Conservation (phyloP, 192 early-diverging fungal genomes). For the Entomortierella parvispora region DNA sequence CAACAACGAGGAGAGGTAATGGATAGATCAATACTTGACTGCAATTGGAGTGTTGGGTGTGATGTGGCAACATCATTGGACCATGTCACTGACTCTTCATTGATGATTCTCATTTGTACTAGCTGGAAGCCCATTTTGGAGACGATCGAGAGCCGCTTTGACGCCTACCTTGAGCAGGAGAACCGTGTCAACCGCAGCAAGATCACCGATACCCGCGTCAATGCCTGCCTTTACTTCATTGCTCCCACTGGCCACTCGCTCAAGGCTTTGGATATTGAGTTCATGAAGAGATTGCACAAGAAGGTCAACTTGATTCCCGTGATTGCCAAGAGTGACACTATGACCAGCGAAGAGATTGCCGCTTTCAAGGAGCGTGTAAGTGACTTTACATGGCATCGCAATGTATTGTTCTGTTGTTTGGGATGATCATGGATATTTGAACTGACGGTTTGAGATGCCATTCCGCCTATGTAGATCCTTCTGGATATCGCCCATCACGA, state of each 20-base stretch:
- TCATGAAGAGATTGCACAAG: constrained; percentile 92
- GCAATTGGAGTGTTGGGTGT: not conserved
- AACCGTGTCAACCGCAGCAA: constrained; percentile 87
- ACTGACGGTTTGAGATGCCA: not conserved
- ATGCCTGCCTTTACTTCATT: constrained; percentile 97
- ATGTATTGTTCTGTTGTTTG: not conserved
- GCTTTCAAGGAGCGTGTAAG: constrained; percentile 82
- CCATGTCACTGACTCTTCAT: not conserved
- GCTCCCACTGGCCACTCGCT: constrained; percentile 95
- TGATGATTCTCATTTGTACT: constrained; percentile 2
- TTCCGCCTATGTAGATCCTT: constrained; percentile 69
- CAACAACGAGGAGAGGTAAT: constrained; percentile 95
- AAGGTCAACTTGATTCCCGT: constrained; percentile 91
- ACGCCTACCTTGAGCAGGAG: constrained; percentile 93
- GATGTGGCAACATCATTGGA: not conserved
- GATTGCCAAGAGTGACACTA: constrained; percentile 91
- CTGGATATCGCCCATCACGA: constrained; percentile 85
- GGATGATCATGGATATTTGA: not conserved
- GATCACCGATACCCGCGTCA: constrained; percentile 94
- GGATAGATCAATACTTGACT: not conserved
- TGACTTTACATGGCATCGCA: constrained; percentile 43
- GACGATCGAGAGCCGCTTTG: constrained; percentile 96
- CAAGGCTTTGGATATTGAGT: constrained; percentile 92
- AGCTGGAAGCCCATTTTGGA: constrained; percentile 98
- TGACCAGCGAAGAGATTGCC: constrained; percentile 83